Evolutionary conservation across 176 grass and related monocot species (phyloP), one percentile per base, ranked within the genome.

Genomic region (Oryza officinalis): DNA sequence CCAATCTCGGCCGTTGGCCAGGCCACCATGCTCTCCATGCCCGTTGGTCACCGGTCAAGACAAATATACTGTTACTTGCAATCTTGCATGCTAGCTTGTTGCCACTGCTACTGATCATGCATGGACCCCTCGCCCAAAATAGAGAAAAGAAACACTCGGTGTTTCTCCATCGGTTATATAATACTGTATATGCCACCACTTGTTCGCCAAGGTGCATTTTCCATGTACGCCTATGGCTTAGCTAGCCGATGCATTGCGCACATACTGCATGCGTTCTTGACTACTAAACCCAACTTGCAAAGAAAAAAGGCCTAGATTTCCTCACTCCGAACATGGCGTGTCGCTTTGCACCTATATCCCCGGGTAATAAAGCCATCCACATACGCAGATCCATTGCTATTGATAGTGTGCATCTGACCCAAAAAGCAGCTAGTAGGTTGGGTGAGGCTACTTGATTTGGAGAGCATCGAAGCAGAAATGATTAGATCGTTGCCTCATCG

Each of bases 301-400:
- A 27, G 73, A 52, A 67, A 22, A n/a, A 20, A 59, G 38, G 12
- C 84, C 88, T 90, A 87, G 46, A 69, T 90, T 86, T 86, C 61
- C 80, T 79, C 47, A 13, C 6, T 28, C 74, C 71, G 83, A 87
- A 87, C 88, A 90, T 90, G 88, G 80, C 84, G 60, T 90, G 84
- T 86, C 86, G 73, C 49, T 33, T 35, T 6, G 37, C 68, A 63
- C 27, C 67, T n/a, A 27, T 27, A 27, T 80, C 33, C 33, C 5
- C 8, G 13, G 41, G 65, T 13, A 60, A 67, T 79, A 45, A 52
- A 65, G 44, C 10, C 23, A 69, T 80, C 67, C 79, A 65, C 78
- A 54, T 67, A 28, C 22, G 65, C 83, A 59, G 52, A 59, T 75
- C 72, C 26, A 6, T 60, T 28, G 10, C 87, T 65, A 71, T 37